phyloP scores from a whole-genome alignment of 2,329 filamentous ascomycete genomes.

The Beauveria brongniartii region DNA sequence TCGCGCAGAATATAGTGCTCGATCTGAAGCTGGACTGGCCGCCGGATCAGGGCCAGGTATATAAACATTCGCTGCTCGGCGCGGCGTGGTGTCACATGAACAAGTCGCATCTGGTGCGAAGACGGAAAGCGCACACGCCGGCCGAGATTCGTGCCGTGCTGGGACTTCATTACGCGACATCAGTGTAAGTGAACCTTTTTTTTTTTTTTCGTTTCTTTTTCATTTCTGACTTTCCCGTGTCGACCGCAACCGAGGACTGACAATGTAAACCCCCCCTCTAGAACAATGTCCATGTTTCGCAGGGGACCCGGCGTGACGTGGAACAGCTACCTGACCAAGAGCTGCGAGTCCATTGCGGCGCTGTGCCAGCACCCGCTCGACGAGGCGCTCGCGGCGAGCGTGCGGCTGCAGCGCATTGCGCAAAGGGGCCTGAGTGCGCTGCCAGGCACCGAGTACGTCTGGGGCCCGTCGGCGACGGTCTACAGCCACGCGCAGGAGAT shows the following conservation, averaged over 20 bases:
- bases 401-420: constrained; percentile 3
- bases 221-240: background rate
- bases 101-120: constrained; percentile 1
- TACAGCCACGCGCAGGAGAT: constrained; percentile 4
- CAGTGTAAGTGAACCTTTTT: background rate
- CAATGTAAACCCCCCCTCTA: background rate
- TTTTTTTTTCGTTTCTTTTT: no score
- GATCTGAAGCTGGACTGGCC: constrained; percentile 6
- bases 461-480: background rate
- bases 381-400: background rate
- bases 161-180: background rate
- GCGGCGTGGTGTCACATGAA: constrained; percentile 9
- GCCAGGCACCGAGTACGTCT: constrained; percentile 2
- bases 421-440: background rate
- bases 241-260: background rate
- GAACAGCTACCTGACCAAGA: constrained; percentile 2
- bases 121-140: background rate
- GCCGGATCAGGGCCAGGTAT: background rate
- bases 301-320: constrained; percentile 1
- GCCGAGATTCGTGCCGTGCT: constrained; percentile 6
- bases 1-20: constrained; percentile 1
- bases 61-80: constrained; percentile 1
- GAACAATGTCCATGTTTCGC: constrained; percentile 8
- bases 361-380: constrained; percentile 5
- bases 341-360: constrained; percentile 4